Evolutionary conservation across 441 rosid species (phyloP).

Genomic region (Monsonia emarginata): DNA sequence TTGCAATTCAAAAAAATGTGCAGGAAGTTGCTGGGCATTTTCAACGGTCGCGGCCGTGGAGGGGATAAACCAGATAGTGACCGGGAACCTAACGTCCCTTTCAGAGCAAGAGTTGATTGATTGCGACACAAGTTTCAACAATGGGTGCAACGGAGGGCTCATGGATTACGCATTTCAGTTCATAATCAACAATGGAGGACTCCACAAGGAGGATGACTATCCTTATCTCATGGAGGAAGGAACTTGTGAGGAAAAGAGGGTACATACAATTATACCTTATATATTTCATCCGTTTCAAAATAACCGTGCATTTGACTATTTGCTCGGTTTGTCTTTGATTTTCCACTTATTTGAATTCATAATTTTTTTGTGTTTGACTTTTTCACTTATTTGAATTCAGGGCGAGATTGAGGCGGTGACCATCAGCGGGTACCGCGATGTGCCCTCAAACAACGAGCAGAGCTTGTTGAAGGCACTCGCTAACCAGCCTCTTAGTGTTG

Average conservation of each 20-base stretch:
- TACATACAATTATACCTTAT: slow-evolving; percentile 15
- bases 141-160: slow-evolving; percentile 90
- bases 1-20: background rate
- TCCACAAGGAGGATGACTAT: slow-evolving; percentile 76
- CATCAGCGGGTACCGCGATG: slow-evolving; percentile 67
- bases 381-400: slow-evolving; percentile 28
- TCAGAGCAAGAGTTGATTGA: slow-evolving; percentile 89
- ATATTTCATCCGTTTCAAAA: no score
- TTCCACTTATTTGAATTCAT: no score
- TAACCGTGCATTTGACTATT: no score
- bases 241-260: slow-evolving; percentile 60
- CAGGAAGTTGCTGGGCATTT: slow-evolving; percentile 99
- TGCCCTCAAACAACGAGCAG: slow-evolving; percentile 60
- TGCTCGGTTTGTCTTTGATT: no score
- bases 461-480: slow-evolving; percentile 71
- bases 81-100: slow-evolving; percentile 63
- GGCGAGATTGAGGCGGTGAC: slow-evolving; percentile 48
- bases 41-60: slow-evolving; percentile 92
- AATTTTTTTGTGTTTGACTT: no score
- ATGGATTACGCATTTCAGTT: slow-evolving; percentile 86
- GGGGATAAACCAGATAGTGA: slow-evolving; percentile 73
- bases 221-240: slow-evolving; percentile 92
- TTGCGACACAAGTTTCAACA: slow-evolving; percentile 67
- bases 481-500: slow-evolving; percentile 80
- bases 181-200: slow-evolving; percentile 62